phyloP scores from a whole-genome alignment of 257 asterid genomes.

The Nicotiana obtusifolia region DNA sequence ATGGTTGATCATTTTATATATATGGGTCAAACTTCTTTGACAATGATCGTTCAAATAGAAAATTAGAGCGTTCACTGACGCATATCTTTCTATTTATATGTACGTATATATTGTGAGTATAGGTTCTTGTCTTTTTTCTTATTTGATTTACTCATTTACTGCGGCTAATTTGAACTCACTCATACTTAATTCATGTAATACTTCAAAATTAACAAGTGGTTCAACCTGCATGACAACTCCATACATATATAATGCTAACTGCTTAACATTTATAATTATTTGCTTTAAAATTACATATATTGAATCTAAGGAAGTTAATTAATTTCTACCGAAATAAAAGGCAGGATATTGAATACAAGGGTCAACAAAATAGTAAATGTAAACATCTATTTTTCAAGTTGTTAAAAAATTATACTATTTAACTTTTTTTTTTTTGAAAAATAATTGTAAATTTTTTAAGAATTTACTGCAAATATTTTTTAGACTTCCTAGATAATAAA shows the following conservation, averaged over 20 bases:
- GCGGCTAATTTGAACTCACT: too few relatives aligned
- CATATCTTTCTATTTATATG: neutral
- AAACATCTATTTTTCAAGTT: neutral
- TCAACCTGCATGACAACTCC: too few relatives aligned
- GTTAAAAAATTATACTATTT: neutral
- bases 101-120: neutral
- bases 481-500: too few relatives aligned
- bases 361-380: neutral
- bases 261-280: too few relatives aligned
- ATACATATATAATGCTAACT: too few relatives aligned
- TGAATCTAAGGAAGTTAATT: too few relatives aligned
- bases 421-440: rapidly evolving
- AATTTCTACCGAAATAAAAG: too few relatives aligned
- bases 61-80: neutral
- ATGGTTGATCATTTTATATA: slow-evolving; percentile 4
- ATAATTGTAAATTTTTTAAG: neutral
- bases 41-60: neutral
- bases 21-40: neutral
- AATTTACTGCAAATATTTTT: neutral
- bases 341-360: too few relatives aligned
- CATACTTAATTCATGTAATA: too few relatives aligned
- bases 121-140: neutral
- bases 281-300: too few relatives aligned
- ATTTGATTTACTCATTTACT: neutral
- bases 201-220: too few relatives aligned